Base-by-base conservation (phyloP, 2,329 filamentous ascomycete genomes). In the Tolypocladium ophioglossoides region DNA sequence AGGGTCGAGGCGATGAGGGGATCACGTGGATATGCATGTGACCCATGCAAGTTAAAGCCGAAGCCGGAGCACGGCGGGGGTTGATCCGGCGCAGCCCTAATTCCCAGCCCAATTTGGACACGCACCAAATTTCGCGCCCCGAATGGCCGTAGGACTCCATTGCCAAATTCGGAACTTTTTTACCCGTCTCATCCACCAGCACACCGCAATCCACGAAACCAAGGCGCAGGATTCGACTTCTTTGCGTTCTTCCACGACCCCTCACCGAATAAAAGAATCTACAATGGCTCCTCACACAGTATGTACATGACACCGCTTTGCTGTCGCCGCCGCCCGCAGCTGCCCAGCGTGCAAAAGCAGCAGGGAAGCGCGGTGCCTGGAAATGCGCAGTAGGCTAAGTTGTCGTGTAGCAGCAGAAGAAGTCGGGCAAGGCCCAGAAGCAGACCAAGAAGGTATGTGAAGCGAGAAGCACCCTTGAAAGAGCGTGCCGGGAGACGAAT, bases 321-420 rank as follows among this genome's bases (percentile, higher is more conserved):
- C 91, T 96, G 90, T 88, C 89, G 83, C 85, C 79, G 72, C 69
- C 66, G 64, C 64, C 51, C 34, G 39, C 50, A 44, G 54, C 57
- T 53, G 52, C 30, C 53, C 44, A 27, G 16, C 44, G 44, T 27
- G 27, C 22, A 30, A 30, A 24, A 24, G 24, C n/a, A 14, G 46
- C 38, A 27, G 39, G 37, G 37, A 55, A 50, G 54, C 39, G 51
- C 49, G 51, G 52, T 51, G 63, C 54, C 56, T 55, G 55, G 57
- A 59, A 63, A 62, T 44, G 83, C 87, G 83, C 91, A 97, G 92
- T 95, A 96, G 92, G 94, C 91, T 96, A 92, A 95, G 82, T 79
- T 75, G 76, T 75, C 74, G 71, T 73, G 75, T 68, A 34, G 52
- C 77, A 83, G 68, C 71, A 82, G 78, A 82, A 82, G 78, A 82